A percentile compares a stretch with the other conserved stretches of the same genome.
These are phyloP conservation scores for Hymenoscyphus occultus DNA, from an alignment of 2,329 filamentous ascomycete species.

Conservation along the genomic window DNA sequence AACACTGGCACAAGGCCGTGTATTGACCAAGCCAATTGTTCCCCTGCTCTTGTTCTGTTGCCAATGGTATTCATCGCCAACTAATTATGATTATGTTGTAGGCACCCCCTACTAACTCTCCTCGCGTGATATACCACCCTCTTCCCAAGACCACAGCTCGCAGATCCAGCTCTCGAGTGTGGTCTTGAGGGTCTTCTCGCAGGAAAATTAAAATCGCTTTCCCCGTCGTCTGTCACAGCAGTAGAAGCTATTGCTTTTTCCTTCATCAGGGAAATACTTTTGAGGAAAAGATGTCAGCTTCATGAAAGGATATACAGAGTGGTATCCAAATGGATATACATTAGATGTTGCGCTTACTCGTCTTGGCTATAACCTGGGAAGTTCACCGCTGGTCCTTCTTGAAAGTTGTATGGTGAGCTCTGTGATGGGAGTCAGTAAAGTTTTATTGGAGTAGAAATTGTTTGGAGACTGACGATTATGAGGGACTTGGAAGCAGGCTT, in stretches of 20 bases:
- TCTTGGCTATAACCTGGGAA: constrained; percentile 56
- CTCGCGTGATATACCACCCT: constrained; percentile 29
- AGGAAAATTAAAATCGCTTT: constrained; percentile 18
- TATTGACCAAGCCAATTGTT: background rate
- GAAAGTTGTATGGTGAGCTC: constrained; percentile 59
- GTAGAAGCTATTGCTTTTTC: constrained; percentile 36
- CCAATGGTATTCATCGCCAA: background rate
- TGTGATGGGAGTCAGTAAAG: constrained; percentile 30
- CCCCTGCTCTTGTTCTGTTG: background rate
- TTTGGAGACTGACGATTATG: constrained; percentile 21
- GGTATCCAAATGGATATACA: constrained; percentile 16
- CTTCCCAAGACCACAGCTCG: constrained; percentile 27
- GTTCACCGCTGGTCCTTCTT: constrained; percentile 47
- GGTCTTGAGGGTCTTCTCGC: constrained; percentile 14
- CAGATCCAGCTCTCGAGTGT: constrained; percentile 23
- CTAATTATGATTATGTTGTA: constrained; percentile 2
- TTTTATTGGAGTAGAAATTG: background rate
- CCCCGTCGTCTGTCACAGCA: constrained; percentile 24
- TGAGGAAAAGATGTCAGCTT: background rate
- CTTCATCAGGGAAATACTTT: constrained; percentile 34
- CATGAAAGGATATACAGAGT: background rate
- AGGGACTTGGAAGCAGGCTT: constrained; percentile 20
- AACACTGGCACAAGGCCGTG: background rate
- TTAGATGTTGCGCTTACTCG: constrained; percentile 46
- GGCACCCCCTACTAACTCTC: constrained; percentile 26